A percentile compares a stretch with the other conserved stretches of the same genome.
phyloP scores from a whole-genome alignment of 768 basidiomycete genomes.

The Lactarius trivialis region DNA sequence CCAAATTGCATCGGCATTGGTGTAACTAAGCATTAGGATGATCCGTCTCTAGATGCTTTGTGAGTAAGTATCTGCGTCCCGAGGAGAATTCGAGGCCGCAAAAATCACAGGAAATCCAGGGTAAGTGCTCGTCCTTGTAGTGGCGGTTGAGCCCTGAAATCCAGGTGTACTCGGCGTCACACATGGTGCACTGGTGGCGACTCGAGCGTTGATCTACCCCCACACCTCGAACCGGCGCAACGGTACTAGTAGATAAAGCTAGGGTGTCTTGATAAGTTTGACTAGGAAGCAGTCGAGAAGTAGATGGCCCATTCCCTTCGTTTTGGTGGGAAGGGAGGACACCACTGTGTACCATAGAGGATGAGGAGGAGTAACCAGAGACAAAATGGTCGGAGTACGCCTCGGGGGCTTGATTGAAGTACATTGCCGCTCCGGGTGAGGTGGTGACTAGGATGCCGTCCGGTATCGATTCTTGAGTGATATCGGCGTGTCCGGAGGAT shows the following conservation, averaged over 20 bases:
- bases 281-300: not conserved
- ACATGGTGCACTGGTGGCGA: not conserved
- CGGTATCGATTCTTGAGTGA: too few relatives aligned
- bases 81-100: not conserved
- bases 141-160: not conserved
- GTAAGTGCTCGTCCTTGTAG: not conserved
- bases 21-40: not conserved
- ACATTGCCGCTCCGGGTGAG: not conserved
- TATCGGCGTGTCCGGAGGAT: not conserved
- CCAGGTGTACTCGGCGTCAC: not conserved
- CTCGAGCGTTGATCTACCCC: not conserved
- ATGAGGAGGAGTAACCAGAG: not conserved
- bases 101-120: not conserved
- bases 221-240: not conserved
- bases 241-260: not conserved
- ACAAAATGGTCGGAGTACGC: not conserved
- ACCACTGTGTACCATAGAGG: not conserved
- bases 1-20: not conserved
- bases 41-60: not conserved
- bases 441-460: not conserved
- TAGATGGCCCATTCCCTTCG: not conserved
- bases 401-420: not conserved
- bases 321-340: not conserved
- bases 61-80: not conserved
- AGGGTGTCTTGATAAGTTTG: not conserved